phyloP scores from a whole-genome alignment of 257 asterid species.

The Solanum rostratum region DNA sequence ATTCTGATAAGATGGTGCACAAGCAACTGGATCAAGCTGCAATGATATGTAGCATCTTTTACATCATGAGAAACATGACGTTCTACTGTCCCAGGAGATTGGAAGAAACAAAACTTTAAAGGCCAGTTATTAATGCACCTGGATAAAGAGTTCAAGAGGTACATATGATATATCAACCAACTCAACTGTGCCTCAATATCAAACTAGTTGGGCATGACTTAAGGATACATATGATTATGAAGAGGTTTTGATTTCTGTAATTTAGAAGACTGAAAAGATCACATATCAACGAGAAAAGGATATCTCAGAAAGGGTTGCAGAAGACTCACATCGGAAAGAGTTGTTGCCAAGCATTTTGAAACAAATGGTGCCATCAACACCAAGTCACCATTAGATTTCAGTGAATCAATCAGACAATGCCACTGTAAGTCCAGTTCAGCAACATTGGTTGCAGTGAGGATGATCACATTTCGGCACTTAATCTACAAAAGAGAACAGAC shows the following conservation, averaged over 20 bases:
- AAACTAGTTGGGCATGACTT: background rate
- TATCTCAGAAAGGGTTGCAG: background rate
- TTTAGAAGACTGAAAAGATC: background rate
- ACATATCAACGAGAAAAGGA: background rate
- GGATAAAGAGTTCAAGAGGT: background rate
- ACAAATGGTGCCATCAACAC: conserved; percentile 35
- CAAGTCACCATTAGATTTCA: conserved; percentile 28
- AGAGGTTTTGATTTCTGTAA: background rate
- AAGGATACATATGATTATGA: background rate
- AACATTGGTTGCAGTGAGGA: conserved; percentile 64
- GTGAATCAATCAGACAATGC: conserved; percentile 54
- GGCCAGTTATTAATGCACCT: background rate
- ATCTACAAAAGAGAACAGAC: conserved; percentile 29
- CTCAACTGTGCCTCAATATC: background rate
- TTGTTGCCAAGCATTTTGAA: conserved; percentile 39
- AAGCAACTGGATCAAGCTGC: background rate
- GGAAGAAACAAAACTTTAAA: background rate
- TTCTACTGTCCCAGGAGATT: background rate
- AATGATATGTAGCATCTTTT: background rate
- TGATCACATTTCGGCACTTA: conserved; percentile 67
- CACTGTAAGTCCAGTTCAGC: conserved; percentile 62
- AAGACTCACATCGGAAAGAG: conserved; percentile 52
- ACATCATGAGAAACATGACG: background rate
- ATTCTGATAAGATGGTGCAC: background rate
- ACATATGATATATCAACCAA: background rate